Percentiles rank a stretch among this genome's conserved stretches.
Evolutionary conservation across 2,329 filamentous ascomycete species (phyloP).

Genomic region (Sarocladium brachiariae): DNA sequence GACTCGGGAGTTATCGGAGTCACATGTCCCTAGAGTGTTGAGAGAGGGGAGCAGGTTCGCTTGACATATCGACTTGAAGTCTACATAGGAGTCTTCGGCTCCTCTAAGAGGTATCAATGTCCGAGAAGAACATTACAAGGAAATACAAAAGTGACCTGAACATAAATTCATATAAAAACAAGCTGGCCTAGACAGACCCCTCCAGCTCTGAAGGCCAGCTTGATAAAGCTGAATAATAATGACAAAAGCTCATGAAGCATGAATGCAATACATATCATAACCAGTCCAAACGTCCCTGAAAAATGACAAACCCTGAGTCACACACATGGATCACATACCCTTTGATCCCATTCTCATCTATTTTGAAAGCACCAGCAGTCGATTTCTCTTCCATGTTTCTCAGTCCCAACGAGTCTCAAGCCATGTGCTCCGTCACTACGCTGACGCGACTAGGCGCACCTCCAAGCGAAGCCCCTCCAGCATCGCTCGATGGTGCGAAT

Average conservation of each 20-base stretch:
- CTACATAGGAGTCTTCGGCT: not conserved
- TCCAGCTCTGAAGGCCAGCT: not conserved
- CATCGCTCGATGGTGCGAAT: constrained; percentile 44
- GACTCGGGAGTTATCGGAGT: too few relatives aligned
- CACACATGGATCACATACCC: not conserved
- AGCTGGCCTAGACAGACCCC: not conserved
- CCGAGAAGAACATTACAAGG: not conserved
- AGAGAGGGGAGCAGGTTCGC: not conserved
- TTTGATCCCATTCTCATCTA: not conserved
- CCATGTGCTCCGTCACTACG: constrained; percentile 28
- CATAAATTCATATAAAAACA: not conserved
- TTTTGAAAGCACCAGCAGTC: not conserved
- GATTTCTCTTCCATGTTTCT: constrained; percentile 11
- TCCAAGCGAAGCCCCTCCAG: constrained; percentile 37
- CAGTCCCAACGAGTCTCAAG: constrained; percentile 18
- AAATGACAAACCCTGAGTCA: constrained; percentile 11
- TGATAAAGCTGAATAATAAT: not conserved
- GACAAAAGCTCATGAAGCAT: constrained; percentile 9
- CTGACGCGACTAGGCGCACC: constrained; percentile 30
- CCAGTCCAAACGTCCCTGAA: not conserved
- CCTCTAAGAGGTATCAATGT: not conserved
- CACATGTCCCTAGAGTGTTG: not conserved
- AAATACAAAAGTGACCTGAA: not conserved
- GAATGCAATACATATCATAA: not conserved
- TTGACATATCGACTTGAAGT: not conserved